These are phyloP conservation scores for Pichia sp. DNA, from an alignment of 1,139 yeast species.

Conservation along the genomic window DNA sequence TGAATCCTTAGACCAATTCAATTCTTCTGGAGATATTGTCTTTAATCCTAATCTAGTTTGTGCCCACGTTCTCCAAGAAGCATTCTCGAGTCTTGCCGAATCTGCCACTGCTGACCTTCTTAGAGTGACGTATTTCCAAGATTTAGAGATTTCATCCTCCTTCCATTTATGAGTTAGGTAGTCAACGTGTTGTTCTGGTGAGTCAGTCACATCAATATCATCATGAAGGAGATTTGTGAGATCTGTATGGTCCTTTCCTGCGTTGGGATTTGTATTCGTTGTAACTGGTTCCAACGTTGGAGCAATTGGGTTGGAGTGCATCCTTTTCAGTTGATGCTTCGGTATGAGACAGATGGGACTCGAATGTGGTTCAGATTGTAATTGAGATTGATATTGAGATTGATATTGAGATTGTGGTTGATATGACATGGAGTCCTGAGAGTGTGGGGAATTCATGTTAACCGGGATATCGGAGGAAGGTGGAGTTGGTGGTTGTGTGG, in stretches of 20 bases:
- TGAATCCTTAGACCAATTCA: conserved; percentile 71
- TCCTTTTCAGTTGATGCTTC: conserved; percentile 25
- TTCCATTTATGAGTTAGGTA: conserved; percentile 95
- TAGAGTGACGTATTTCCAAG: conserved; percentile 88
- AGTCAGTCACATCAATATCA: conserved; percentile 72
- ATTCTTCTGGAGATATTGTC: conserved; percentile 69
- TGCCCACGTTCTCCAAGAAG: conserved; percentile 88
- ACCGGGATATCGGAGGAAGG: not conserved
- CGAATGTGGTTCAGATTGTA: conserved; percentile 1
- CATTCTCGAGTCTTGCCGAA: conserved; percentile 69
- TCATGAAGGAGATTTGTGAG: conserved; percentile 47
- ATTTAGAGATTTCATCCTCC: conserved; percentile 83
- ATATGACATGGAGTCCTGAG: conserved; percentile 15
- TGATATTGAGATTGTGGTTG: too few species aligned
- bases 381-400: conserved; percentile 3
- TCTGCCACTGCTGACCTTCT: conserved; percentile 69
- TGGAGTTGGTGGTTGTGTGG: too few species aligned
- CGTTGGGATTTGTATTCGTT: not conserved
- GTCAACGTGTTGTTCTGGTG: conserved; percentile 88
- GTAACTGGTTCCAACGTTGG: not conserved
- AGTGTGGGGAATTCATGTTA: conserved; percentile 18
- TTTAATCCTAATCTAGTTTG: conserved; percentile 64
- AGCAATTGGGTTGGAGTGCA: conserved; percentile 14
- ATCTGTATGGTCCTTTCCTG: conserved; percentile 4
- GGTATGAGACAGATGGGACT: conserved; percentile 19